Percentiles rank a stretch among this genome's conserved stretches.
Conservation (phyloP, 345 rosid species). For the Aegle marmelos region DNA sequence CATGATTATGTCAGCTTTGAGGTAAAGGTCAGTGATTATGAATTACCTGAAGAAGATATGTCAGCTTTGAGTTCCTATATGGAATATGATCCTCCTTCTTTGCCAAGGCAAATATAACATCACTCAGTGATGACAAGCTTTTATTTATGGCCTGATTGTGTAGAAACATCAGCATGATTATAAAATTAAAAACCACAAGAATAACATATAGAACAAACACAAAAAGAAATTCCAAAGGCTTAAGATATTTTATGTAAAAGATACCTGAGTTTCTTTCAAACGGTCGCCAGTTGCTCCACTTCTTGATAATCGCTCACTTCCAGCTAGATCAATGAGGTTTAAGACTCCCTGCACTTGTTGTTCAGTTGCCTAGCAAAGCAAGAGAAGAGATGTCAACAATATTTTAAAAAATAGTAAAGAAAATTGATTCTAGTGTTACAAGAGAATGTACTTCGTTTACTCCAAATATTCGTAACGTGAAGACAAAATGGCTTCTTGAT, state of each 20-base stretch:
- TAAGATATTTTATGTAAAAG: not conserved
- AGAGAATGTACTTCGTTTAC: slow-evolving; percentile 60
- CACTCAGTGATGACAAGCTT: slow-evolving; percentile 76
- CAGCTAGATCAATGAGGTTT: slow-evolving; percentile 92
- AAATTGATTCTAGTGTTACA: not conserved
- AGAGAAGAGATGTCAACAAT: slow-evolving; percentile 5
- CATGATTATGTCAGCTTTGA: too few species aligned
- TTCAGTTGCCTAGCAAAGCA: slow-evolving; percentile 60
- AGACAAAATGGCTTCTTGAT: slow-evolving; percentile 82
- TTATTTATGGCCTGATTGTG: slow-evolving; percentile 78
- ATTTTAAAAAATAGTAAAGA: not conserved
- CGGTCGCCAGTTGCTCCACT: slow-evolving; percentile 96
- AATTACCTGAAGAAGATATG: slow-evolving; percentile 94
- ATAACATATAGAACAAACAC: not conserved
- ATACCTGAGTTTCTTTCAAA: slow-evolving; percentile 91
- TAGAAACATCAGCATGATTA: slow-evolving; percentile 5
- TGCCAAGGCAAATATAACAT: slow-evolving; percentile 88
- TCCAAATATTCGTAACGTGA: slow-evolving; percentile 80
- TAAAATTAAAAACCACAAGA: not conserved
- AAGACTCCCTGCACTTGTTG: slow-evolving; percentile 95
- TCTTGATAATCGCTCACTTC: slow-evolving; percentile 87
- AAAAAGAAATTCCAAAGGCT: not conserved
- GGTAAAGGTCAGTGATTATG: too few species aligned
- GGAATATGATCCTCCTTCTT: slow-evolving; percentile 97
- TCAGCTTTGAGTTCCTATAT: slow-evolving; percentile 85